These are phyloP conservation scores for Colletotrichum navitas DNA, from an alignment of 2,329 filamentous ascomycete species.

Conservation along the genomic window DNA sequence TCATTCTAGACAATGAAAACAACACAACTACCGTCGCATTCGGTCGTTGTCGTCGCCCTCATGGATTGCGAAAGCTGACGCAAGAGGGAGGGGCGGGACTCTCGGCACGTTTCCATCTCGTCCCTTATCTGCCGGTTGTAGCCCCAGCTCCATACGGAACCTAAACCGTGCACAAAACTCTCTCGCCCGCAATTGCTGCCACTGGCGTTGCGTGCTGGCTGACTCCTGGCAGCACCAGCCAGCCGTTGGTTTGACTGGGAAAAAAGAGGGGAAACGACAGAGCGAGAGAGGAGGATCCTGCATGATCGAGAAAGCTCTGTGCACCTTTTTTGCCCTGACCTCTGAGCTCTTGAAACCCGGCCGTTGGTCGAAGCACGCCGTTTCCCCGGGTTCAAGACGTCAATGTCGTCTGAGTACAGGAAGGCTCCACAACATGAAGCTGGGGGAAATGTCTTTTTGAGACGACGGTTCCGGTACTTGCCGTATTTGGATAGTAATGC, in stretches of 20 bases:
- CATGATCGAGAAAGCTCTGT: slow-evolving; percentile 13
- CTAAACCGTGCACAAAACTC: slow-evolving; percentile 34
- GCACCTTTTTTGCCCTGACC: slow-evolving; percentile 21
- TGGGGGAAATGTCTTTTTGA: slow-evolving; percentile 20
- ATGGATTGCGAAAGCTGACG: neutral
- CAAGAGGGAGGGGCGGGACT: slow-evolving; percentile 35
- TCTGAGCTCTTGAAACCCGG: slow-evolving; percentile 36
- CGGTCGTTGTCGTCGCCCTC: neutral
- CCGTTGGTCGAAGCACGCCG: slow-evolving; percentile 23
- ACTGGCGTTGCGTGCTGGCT: neutral
- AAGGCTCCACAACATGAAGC: slow-evolving; percentile 32
- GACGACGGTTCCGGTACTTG: neutral
- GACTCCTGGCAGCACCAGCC: slow-evolving; percentile 10
- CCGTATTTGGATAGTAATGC: neutral
- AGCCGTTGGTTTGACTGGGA: neutral
- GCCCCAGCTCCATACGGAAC: slow-evolving; percentile 30
- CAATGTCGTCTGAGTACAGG: slow-evolving; percentile 34
- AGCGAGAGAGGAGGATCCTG: neutral
- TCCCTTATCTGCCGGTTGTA: slow-evolving; percentile 6
- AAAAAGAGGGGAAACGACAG: neutral
- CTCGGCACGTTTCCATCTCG: slow-evolving; percentile 28
- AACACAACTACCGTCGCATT: neutral
- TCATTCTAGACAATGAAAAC: neutral
- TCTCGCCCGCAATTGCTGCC: slow-evolving; percentile 21
- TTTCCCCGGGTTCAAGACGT: slow-evolving; percentile 25